A percentile compares a stretch with the other conserved stretches of the same genome.
phyloP scores from a whole-genome alignment of 495 filamentous ascomycete genomes.

The Daldinia vernicosa region DNA sequence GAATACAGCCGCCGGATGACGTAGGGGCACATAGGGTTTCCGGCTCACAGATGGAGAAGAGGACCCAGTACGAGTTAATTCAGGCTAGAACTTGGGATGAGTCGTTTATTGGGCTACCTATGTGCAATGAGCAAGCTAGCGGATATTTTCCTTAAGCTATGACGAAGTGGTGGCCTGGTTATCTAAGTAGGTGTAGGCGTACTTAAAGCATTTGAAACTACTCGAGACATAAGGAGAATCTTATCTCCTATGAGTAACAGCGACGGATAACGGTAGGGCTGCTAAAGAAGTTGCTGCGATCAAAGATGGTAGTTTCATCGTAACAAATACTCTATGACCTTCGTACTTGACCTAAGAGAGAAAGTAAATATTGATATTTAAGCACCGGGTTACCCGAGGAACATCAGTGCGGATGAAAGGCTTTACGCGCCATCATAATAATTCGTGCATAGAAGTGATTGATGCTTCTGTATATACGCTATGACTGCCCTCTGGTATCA shows the following conservation, averaged over 20 bases:
- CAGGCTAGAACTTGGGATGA: background rate
- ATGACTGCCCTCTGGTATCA: background rate
- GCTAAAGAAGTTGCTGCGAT: conserved; percentile 5
- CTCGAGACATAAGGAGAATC: background rate
- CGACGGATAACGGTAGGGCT: background rate
- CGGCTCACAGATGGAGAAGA: background rate
- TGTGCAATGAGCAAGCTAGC: background rate
- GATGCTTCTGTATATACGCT: background rate
- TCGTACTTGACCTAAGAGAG: background rate
- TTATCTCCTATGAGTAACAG: background rate
- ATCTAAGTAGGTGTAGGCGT: background rate
- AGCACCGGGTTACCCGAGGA: background rate
- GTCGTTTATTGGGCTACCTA: background rate
- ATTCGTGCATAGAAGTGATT: background rate
- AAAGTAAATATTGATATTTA: background rate
- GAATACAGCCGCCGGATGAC: background rate
- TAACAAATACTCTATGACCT: background rate
- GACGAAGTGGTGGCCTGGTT: background rate
- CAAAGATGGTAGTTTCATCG: conserved; percentile 1
- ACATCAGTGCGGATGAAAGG: background rate
- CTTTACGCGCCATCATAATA: background rate
- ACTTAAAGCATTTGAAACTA: conserved; percentile 27
- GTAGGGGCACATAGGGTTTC: background rate
- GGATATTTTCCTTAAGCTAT: background rate
- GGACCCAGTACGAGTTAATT: background rate